Conservation (phyloP, 768 basidiomycete species). For the Neoboletus subvelutipes region DNA sequence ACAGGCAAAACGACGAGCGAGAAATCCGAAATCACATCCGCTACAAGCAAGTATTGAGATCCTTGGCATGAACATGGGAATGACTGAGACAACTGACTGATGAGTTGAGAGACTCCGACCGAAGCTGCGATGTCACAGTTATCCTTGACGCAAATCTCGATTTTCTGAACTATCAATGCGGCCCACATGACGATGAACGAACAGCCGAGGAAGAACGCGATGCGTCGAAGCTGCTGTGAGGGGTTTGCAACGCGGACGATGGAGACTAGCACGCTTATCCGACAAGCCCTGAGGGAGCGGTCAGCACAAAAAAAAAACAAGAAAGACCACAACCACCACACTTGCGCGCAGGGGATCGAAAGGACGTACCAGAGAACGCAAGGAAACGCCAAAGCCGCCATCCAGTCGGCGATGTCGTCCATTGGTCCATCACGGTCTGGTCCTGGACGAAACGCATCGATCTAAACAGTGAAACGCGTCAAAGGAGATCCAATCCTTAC, state of each 20-base stretch:
- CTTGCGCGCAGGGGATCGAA: no score
- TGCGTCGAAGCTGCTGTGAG: no score
- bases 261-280: no score
- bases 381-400: slow-evolving; percentile 11
- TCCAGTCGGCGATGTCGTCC: slow-evolving; percentile 11
- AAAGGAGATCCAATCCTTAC: no score
- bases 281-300: no score
- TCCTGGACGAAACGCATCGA: neutral
- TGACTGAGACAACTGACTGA: slow-evolving; percentile 16
- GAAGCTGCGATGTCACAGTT: neutral
- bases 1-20: slow-evolving; percentile 22
- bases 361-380: slow-evolving; percentile 22
- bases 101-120: slow-evolving; percentile 18
- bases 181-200: no score
- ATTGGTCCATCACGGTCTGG: neutral
- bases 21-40: slow-evolving; percentile 19
- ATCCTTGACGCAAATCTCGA: no score
- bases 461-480: neutral
- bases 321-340: neutral
- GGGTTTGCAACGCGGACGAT: no score
- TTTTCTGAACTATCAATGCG: no score
- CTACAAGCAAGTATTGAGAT: slow-evolving; percentile 5
- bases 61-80: no score
- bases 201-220: no score
- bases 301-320: no score